A percentile compares a stretch with the other conserved stretches of the same genome.
These are phyloP conservation scores for Hericium coralloides DNA, from an alignment of 768 basidiomycete species.

Conservation along the genomic window DNA sequence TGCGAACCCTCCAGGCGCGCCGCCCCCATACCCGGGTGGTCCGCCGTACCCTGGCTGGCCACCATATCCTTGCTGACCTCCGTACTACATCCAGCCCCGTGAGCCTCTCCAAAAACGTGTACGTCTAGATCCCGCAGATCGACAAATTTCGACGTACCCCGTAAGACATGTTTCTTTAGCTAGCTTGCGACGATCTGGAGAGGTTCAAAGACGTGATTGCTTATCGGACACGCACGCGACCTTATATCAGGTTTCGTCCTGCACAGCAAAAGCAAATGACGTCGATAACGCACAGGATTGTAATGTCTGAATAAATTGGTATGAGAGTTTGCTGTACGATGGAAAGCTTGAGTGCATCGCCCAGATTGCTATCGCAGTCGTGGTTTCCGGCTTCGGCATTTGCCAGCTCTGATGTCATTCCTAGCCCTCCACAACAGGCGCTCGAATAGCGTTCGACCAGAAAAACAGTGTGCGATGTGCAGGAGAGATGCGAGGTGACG, in stretches of 20 bases:
- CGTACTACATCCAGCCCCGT: constrained; percentile 20
- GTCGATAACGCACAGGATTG: background rate
- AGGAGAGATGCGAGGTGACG: too few relatives aligned
- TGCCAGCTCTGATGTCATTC: background rate
- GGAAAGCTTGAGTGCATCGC: background rate
- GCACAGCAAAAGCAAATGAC: background rate
- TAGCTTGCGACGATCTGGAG: background rate
- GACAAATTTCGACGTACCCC: background rate
- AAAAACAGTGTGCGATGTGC: too few relatives aligned
- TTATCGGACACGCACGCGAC: background rate
- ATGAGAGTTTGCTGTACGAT: background rate
- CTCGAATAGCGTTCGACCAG: too few relatives aligned
- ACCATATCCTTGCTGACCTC: constrained; percentile 15
- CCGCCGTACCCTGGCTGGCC: background rate
- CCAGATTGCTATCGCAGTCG: background rate
- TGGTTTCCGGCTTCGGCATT: background rate
- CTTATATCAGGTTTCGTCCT: background rate
- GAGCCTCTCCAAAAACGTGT: constrained; percentile 1
- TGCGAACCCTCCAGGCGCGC: constrained; percentile 26
- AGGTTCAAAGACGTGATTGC: background rate
- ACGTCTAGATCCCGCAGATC: background rate
- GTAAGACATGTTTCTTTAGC: background rate
- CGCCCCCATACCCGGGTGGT: constrained; percentile 11
- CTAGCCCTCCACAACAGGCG: too few relatives aligned
- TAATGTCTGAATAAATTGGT: background rate